These are phyloP conservation scores for Opeltia flavorubescens DNA, from an alignment of 495 filamentous ascomycete genomes.

Conservation along the genomic window DNA sequence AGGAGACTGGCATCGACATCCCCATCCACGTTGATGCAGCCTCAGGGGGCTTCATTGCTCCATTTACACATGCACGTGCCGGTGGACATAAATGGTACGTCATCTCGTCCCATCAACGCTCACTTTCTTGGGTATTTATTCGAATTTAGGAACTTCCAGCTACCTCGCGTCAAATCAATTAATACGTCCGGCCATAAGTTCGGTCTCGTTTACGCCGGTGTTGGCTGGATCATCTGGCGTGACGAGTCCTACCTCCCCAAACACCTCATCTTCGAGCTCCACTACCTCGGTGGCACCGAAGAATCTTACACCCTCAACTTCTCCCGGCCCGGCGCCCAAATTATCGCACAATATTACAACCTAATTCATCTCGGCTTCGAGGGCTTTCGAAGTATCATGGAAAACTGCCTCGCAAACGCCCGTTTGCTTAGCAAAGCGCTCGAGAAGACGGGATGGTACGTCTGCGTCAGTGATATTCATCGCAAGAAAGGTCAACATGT, in stretches of 20 bases:
- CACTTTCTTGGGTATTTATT: background rate
- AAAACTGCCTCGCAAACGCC: constrained; percentile 57
- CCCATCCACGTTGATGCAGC: constrained; percentile 68
- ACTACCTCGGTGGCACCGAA: constrained; percentile 64
- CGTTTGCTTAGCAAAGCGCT: constrained; percentile 51
- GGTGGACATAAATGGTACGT: constrained; percentile 45
- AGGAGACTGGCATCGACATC: constrained; percentile 48
- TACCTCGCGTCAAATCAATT: constrained; percentile 62
- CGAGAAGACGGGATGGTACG: constrained; percentile 56
- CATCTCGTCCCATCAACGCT: background rate
- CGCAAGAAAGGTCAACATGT: constrained; percentile 30
- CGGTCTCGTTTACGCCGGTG: constrained; percentile 55
- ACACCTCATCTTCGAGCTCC: constrained; percentile 57
- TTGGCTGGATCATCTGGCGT: constrained; percentile 68
- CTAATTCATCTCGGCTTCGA: constrained; percentile 57
- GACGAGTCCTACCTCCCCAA: constrained; percentile 54
- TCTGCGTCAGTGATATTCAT: constrained; percentile 57
- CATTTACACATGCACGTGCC: constrained; percentile 49
- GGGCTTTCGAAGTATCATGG: constrained; percentile 54
- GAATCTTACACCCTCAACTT: constrained; percentile 66
- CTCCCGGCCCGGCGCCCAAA: constrained; percentile 54
- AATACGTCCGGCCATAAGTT: constrained; percentile 65
- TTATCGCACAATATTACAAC: constrained; percentile 67
- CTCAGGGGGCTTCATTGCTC: constrained; percentile 58
- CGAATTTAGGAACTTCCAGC: constrained; percentile 46